A percentile compares a stretch with the other conserved stretches of the same genome.
phyloP scores from a whole-genome alignment of 345 rosid species.

The Populus alba region DNA sequence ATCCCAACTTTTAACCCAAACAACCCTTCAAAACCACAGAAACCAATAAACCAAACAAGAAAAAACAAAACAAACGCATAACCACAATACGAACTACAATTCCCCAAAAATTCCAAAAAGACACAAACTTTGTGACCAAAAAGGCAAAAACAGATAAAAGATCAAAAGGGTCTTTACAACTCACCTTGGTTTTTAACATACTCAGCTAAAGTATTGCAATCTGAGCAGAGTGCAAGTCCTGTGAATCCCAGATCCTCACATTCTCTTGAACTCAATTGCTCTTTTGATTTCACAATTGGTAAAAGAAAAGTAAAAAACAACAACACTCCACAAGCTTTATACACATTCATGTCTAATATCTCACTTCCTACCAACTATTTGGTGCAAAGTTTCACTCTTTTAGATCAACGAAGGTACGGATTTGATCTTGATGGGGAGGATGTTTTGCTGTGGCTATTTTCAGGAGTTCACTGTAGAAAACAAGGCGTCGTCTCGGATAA shows the following conservation, averaged over 20 bases:
- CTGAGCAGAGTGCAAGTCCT: constrained; percentile 95
- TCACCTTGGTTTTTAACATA: constrained; percentile 88
- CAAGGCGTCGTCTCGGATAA: neutral
- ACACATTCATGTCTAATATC: neutral
- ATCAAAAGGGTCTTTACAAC: neutral
- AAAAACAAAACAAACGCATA: neutral
- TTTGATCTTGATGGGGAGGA: neutral
- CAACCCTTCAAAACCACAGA: neutral
- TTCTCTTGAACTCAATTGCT: constrained; percentile 62
- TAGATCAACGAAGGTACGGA: neutral
- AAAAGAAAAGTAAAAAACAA: neutral
- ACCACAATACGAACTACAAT: neutral
- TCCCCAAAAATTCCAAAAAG: neutral
- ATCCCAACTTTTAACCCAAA: neutral
- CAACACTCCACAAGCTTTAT: neutral
- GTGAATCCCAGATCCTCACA: constrained; percentile 92
- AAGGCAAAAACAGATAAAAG: neutral
- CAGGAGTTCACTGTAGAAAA: neutral
- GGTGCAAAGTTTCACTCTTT: neutral
- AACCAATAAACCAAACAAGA: neutral
- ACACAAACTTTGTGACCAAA: neutral
- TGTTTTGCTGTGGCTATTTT: neutral
- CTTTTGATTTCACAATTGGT: constrained; percentile 43
- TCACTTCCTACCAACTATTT: neutral
- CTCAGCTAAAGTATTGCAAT: constrained; percentile 78